Evolutionary conservation across 23 red algal species (phyloP).

Genomic region (Pyropia haitanensis): DNA sequence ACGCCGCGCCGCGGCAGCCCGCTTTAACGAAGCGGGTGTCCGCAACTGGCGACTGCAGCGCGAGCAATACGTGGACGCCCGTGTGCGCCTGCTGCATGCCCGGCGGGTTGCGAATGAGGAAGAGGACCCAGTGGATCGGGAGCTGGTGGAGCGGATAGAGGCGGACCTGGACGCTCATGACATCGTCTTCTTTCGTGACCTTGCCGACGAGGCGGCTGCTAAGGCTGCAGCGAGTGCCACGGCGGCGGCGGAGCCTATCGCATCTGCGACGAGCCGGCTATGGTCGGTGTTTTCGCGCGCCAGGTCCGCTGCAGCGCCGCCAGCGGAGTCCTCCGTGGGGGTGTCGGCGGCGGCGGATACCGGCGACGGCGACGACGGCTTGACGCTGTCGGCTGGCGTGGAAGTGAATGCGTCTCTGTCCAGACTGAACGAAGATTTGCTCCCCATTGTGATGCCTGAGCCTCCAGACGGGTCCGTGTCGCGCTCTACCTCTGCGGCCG

Average conservation of each 20-base stretch:
- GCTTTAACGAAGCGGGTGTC: constrained; percentile 38
- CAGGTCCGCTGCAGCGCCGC: background rate
- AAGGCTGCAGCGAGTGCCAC: background rate
- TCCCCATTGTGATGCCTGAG: too few species aligned
- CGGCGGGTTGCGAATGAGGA: constrained; percentile 19
- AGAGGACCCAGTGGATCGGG: constrained; percentile 15
- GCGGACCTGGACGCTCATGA: constrained; percentile 20
- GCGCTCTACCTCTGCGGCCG: too few species aligned
- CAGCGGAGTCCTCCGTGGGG: background rate
- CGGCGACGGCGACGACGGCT: background rate
- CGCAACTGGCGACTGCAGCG: constrained; percentile 26
- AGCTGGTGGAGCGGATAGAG: constrained; percentile 25
- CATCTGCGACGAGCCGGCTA: constrained; percentile 17
- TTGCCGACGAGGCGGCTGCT: constrained; percentile 22
- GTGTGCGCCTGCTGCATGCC: constrained; percentile 24
- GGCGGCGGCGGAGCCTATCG: background rate
- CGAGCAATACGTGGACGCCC: constrained; percentile 35
- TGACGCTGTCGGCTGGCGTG: background rate
- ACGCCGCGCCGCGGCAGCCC: constrained; percentile 23
- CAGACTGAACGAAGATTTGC: too few species aligned
- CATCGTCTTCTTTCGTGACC: constrained; percentile 50
- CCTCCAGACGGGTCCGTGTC: too few species aligned
- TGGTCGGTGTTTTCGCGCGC: constrained; percentile 53
- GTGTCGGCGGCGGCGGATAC: background rate
- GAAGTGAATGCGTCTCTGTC: too few species aligned